Conservation (phyloP, 1,284 basidiomycete genomes). For the Irpex lacteus region DNA sequence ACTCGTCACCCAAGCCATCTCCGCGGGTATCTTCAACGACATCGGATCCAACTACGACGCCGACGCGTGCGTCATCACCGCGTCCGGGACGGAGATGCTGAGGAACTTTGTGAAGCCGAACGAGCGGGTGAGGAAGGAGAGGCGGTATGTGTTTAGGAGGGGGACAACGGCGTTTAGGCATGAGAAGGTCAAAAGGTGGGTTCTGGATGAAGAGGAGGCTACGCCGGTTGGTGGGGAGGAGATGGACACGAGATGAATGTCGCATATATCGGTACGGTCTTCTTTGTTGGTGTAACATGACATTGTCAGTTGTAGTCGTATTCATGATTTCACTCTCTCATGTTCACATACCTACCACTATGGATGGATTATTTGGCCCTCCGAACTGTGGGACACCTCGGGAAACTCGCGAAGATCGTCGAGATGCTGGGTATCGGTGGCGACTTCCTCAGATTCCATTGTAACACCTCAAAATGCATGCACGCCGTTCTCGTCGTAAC, state of each 20-base stretch:
- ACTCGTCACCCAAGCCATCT: conserved; percentile 86
- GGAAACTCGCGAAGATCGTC: no score
- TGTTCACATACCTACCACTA: no score
- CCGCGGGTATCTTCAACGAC: conserved; percentile 99
- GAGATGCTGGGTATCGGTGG: no score
- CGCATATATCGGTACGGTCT: background rate
- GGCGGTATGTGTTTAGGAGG: conserved; percentile 78
- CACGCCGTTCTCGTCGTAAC: no score
- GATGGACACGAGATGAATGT: conserved; percentile 56
- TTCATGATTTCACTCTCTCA: no score
- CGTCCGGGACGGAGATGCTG: conserved; percentile 80
- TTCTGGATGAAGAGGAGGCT: conserved; percentile 68
- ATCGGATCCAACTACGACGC: conserved; percentile 97
- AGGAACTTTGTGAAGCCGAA: conserved; percentile 94
- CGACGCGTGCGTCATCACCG: conserved; percentile 94
- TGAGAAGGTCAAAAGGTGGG: conserved; percentile 70
- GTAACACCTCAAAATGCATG: no score
- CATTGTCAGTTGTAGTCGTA: no score
- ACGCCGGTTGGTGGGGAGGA: conserved; percentile 54
- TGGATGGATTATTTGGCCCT: no score
- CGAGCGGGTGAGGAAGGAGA: conserved; percentile 84
- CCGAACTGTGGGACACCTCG: no score
- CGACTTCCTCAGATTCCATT: no score
- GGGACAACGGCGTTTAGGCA: conserved; percentile 89
- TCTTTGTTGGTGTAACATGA: no score